Conservation (phyloP, 495 filamentous ascomycete genomes). For the Hypoxylon intermedium region DNA sequence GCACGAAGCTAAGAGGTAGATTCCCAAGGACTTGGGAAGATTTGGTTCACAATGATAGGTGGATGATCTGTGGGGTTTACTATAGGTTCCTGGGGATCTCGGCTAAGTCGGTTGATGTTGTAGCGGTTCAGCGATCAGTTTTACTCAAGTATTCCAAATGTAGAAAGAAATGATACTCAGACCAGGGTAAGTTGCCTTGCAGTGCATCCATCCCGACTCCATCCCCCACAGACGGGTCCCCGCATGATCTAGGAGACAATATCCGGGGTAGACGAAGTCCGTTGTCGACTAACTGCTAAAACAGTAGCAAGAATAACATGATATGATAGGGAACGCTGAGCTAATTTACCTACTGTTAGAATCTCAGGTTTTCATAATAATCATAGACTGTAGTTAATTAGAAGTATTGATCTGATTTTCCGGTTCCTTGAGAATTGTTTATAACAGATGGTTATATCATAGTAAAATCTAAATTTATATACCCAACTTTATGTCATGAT, state of each 20-base stretch:
- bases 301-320: too few species aligned
- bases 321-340: too few species aligned
- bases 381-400: too few species aligned
- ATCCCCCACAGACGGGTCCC: slow-evolving; percentile 15
- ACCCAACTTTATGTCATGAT: too few species aligned
- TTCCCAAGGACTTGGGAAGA: slow-evolving; percentile 13
- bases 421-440: too few species aligned
- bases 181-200: neutral
- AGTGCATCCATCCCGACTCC: neutral
- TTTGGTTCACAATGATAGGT: slow-evolving; percentile 26
- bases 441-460: too few species aligned
- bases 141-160: slow-evolving; percentile 2
- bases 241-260: slow-evolving; percentile 15
- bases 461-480: too few species aligned
- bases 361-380: too few species aligned
- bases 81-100: slow-evolving; percentile 17
- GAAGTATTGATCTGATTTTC: too few species aligned
- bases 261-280: slow-evolving; percentile 3
- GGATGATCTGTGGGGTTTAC: slow-evolving; percentile 34
- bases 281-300: too few species aligned
- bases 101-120: slow-evolving; percentile 18
- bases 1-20: slow-evolving; percentile 12
- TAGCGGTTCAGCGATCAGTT: slow-evolving; percentile 6
- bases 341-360: too few species aligned
- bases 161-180: slow-evolving; percentile 2